A percentile compares a stretch with the other conserved stretches of the same genome.
Evolutionary conservation across 768 basidiomycete species (phyloP).

Genomic region (Inosperma sp.): DNA sequence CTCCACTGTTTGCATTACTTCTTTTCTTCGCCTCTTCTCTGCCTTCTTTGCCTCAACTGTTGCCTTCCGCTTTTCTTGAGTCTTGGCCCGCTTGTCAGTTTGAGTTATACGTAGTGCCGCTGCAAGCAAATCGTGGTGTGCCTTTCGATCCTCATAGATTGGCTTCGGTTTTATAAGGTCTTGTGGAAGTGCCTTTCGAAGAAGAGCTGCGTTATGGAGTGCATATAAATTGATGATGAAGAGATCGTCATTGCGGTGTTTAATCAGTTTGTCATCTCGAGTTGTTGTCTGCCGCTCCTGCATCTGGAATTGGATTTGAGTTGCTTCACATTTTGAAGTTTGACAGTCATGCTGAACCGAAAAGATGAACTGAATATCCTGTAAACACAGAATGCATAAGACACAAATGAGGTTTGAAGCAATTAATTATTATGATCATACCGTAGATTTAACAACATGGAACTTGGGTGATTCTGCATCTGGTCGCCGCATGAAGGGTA

Average conservation of each 20-base stretch:
- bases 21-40: background rate
- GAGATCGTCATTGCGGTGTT: slow-evolving; percentile 2
- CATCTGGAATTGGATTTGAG: background rate
- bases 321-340: slow-evolving; percentile 5
- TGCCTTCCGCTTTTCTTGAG: slow-evolving; percentile 13
- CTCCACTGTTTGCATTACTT: background rate
- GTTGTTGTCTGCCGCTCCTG: slow-evolving; percentile 8
- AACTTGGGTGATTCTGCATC: background rate
- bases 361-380: slow-evolving; percentile 7
- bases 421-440: background rate
- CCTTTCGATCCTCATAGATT: background rate
- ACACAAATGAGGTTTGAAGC: background rate
- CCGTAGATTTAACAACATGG: background rate
- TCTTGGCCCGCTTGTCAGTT: slow-evolving; percentile 11
- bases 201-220: slow-evolving; percentile 2
- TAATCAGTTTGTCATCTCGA: slow-evolving; percentile 2
- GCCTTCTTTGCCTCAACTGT: slow-evolving; percentile 8
- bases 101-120: slow-evolving; percentile 5
- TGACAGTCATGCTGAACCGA: slow-evolving; percentile 12
- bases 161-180: background rate
- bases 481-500: slow-evolving; percentile 2
- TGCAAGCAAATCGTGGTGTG: slow-evolving; percentile 7
- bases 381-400: background rate
- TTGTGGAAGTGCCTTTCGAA: background rate
- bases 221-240: slow-evolving; percentile 8